phyloP scores from a whole-genome alignment of 805 yeast species.

The Candida boidinii region DNA sequence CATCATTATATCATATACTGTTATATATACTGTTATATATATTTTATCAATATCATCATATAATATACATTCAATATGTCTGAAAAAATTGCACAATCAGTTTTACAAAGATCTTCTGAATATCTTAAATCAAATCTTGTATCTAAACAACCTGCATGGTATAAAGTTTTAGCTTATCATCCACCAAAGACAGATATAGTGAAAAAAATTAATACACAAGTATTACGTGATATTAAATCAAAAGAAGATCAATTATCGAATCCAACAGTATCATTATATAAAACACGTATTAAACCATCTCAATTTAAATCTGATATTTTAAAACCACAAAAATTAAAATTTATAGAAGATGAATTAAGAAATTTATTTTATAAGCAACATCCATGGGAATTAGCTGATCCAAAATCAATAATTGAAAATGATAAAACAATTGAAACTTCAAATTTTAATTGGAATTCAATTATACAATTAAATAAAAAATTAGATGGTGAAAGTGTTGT shows the following conservation, averaged over 20 bases:
- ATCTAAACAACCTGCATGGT: slow-evolving; percentile 79
- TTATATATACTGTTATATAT: too few species aligned
- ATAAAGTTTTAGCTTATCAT: slow-evolving; percentile 66
- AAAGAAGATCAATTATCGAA: slow-evolving; percentile 12
- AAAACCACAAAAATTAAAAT: slow-evolving; percentile 45
- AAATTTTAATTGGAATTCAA: slow-evolving; percentile 65
- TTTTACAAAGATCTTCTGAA: slow-evolving; percentile 75
- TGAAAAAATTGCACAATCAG: too few species aligned
- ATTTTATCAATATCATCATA: too few species aligned
- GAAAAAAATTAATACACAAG: slow-evolving; percentile 30
- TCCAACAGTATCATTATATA: slow-evolving; percentile 23
- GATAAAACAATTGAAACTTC: slow-evolving; percentile 34
- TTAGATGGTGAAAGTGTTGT: slow-evolving; percentile 88
- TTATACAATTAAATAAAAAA: slow-evolving; percentile 64
- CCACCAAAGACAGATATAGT: slow-evolving; percentile 70
- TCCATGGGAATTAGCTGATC: slow-evolving; percentile 96
- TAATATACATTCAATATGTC: too few species aligned
- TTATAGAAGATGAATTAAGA: slow-evolving; percentile 76
- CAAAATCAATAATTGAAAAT: slow-evolving; percentile 75
- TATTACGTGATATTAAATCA: slow-evolving; percentile 14
- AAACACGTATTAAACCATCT: slow-evolving; percentile 36
- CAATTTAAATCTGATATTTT: slow-evolving; percentile 34
- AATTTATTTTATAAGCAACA: slow-evolving; percentile 81
- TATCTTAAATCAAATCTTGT: slow-evolving; percentile 66
- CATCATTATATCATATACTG: too few species aligned